Evolutionary conservation across 2,329 filamentous ascomycete genomes (phyloP).

Genomic region (Rhynchosporium graminicola): DNA sequence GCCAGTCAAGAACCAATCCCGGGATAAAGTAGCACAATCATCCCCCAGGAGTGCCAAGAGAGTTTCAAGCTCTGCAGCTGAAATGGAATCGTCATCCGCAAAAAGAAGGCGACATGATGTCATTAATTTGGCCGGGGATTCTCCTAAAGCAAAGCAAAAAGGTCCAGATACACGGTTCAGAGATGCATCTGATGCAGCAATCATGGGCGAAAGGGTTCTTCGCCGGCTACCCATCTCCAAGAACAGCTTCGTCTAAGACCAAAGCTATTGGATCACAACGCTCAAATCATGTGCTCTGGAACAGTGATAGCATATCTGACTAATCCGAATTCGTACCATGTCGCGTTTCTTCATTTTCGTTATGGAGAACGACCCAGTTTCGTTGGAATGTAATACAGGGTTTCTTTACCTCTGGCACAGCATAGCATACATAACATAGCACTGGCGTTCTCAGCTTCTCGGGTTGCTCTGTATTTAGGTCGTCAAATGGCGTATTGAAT

Average conservation of each 20-base stretch:
- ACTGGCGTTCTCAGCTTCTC: slow-evolving; percentile 22
- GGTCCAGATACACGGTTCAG: background rate
- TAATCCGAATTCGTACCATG: background rate
- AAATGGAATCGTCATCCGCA: background rate
- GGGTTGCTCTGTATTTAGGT: slow-evolving; percentile 14
- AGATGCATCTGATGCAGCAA: background rate
- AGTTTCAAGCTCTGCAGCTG: background rate
- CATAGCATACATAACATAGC: slow-evolving; percentile 23
- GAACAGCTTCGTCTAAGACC: background rate
- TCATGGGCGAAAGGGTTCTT: background rate
- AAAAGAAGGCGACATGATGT: background rate
- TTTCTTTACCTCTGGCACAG: slow-evolving; percentile 13
- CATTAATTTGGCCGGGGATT: background rate
- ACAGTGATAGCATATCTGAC: no score
- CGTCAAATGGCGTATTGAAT: background rate
- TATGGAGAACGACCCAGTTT: background rate
- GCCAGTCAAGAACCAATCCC: background rate
- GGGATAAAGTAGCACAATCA: background rate
- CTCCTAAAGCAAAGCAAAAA: background rate
- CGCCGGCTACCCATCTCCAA: background rate
- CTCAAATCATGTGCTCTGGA: no score
- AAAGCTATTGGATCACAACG: background rate
- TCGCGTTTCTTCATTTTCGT: background rate
- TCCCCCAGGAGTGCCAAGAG: background rate
- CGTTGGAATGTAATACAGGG: background rate